Base-by-base conservation (phyloP, 1,139 yeast genomes). In the Blastobotrys illinoisensis region DNA sequence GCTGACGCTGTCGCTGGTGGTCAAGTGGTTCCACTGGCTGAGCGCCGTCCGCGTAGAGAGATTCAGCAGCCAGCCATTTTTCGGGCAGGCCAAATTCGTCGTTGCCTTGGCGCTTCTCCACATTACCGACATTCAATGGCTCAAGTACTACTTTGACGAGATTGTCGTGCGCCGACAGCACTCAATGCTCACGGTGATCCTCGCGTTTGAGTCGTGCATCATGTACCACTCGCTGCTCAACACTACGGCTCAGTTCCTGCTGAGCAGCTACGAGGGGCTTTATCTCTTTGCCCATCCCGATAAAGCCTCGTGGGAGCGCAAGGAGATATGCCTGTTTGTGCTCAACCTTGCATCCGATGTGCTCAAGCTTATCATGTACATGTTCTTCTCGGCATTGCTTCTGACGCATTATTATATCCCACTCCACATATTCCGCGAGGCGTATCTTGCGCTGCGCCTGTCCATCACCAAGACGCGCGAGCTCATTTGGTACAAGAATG, bases 21-120 rank as follows among this genome's bases (percentile, higher is more conserved):
- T 78, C 50, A 78, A 78, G 60, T 71, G 78, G 56, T 77, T 78
- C 59, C 81, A 77, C 57, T 71, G 73, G 59, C 62, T 78, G 44
- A 67, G 74, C 24, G 74, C 74, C 5, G 76, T 72, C 50, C 62
- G 81, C 43, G 76, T 50, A 26, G 56, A 47, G 40, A 28, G 24
- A 11, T 21, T 26, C 48, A 14, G 43, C 48, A 16, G 48, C 43
- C 44, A 46, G 40, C 28, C 47, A 20, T 44, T 55, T 54, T 49
- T 48, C 48, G 26, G 53, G 46, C 49, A 46, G 46, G 19, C 18
- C 16, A 45, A 44, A 50, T 49, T 43, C 13, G 40, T 47, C 20
- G 55, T 49, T 21, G 53, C 48, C 36, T 54, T 65, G 51, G 49
- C 51, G 3, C 53, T 64, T 13, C 53, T 65, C 48, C 66, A 64